Conservation (phyloP, 805 yeast genomes). For the Wickerhamiella brachini region DNA sequence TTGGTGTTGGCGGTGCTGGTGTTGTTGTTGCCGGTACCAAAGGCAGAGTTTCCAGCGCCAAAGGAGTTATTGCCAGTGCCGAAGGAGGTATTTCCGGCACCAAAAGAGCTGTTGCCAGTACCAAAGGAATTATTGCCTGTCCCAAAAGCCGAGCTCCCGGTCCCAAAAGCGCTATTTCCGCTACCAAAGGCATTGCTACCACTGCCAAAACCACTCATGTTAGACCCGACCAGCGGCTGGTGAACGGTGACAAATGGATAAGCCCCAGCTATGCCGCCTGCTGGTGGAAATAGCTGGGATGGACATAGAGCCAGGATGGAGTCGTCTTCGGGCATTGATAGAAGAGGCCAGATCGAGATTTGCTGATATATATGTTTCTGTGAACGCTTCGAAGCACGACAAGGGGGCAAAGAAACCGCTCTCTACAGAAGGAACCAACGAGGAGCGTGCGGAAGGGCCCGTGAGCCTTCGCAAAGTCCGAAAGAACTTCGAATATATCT, state of each 20-base stretch:
- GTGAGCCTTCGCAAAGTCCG: background rate
- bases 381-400: background rate
- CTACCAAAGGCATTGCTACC: constrained; percentile 5
- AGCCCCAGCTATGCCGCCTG: background rate
- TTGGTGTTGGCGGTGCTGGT: background rate
- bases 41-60: constrained; percentile 3
- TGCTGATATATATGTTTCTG: background rate
- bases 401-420: background rate
- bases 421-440: no score
- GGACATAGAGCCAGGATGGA: background rate
- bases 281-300: background rate
- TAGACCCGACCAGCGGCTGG: background rate
- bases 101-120: constrained; percentile 15
- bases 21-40: constrained; percentile 8
- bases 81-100: constrained; percentile 18
- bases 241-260: background rate
- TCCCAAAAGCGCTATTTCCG: constrained; percentile 4
- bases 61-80: constrained; percentile 17
- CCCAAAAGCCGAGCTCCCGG: background rate
- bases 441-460: background rate
- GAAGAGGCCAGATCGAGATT: background rate
- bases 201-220: constrained; percentile 5
- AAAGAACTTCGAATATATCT: background rate
- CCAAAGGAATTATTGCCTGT: constrained; percentile 8
- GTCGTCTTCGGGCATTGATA: background rate